These are phyloP conservation scores for Gossypium bickii DNA, from an alignment of 345 rosid species.

Conservation along the genomic window DNA sequence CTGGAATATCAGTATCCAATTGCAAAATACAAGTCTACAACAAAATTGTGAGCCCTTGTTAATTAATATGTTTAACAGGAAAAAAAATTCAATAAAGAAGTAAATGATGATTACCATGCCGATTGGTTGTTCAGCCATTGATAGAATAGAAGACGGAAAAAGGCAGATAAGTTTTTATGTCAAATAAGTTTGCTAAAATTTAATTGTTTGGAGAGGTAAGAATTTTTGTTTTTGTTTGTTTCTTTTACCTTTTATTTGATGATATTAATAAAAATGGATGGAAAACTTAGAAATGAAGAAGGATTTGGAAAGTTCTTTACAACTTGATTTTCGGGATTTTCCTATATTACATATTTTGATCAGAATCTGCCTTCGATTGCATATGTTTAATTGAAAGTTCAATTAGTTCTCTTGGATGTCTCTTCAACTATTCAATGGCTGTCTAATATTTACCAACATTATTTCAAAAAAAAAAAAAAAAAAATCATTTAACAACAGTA, in stretches of 20 bases:
- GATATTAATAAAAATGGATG: neutral
- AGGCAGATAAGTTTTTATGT: neutral
- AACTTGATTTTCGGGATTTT: neutral
- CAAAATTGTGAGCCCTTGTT: neutral
- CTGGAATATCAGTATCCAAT: neutral
- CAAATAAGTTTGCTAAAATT: too few relatives aligned
- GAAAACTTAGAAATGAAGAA: neutral
- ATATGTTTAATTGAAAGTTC: too few relatives aligned
- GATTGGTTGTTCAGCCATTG: neutral
- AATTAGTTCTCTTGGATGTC: too few relatives aligned
- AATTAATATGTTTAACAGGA: neutral
- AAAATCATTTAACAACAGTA: too few relatives aligned
- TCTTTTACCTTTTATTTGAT: neutral
- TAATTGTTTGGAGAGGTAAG: too few relatives aligned
- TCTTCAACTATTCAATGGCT: too few relatives aligned
- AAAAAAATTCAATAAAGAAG: neutral
- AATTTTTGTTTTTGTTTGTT: too few relatives aligned
- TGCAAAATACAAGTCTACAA: neutral
- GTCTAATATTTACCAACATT: too few relatives aligned
- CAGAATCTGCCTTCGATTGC: neutral
- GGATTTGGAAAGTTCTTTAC: neutral
- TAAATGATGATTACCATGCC: neutral
- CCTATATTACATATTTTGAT: too few relatives aligned
- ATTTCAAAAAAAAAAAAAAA: too few relatives aligned
- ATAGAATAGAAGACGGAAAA: neutral